phyloP scores from a whole-genome alignment of 257 asterid genomes.

The Vinca minor region DNA sequence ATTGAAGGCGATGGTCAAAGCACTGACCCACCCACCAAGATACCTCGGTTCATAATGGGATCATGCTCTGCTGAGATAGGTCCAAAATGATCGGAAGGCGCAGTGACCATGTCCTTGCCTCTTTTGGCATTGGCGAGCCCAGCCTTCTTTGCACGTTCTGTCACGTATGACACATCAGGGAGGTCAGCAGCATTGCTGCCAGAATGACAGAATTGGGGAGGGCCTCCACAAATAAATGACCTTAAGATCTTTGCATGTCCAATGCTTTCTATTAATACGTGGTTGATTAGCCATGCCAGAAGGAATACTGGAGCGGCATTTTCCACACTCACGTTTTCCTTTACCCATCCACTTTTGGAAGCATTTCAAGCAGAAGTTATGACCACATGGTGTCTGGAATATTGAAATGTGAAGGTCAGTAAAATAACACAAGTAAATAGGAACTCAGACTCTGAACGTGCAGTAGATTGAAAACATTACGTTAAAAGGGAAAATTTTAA shows the following conservation, averaged over 20 bases:
- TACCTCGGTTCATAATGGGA: slow-evolving; percentile 63
- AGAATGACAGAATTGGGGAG: slow-evolving; percentile 38
- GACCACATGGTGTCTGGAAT: slow-evolving; percentile 70
- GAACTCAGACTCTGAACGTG: neutral
- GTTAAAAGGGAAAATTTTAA: neutral
- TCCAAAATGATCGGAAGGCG: slow-evolving; percentile 74
- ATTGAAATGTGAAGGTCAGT: slow-evolving; percentile 4
- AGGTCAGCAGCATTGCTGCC: slow-evolving; percentile 50
- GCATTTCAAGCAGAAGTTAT: slow-evolving; percentile 75
- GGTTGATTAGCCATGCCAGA: slow-evolving; percentile 54
- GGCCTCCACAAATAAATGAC: slow-evolving; percentile 33
- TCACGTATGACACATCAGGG: slow-evolving; percentile 57
- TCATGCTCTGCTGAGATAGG: slow-evolving; percentile 69
- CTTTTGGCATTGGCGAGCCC: slow-evolving; percentile 85
- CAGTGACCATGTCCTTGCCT: slow-evolving; percentile 63
- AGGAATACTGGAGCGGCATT: slow-evolving; percentile 57
- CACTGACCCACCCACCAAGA: slow-evolving; percentile 75
- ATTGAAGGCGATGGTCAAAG: slow-evolving; percentile 48
- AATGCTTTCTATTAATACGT: slow-evolving; percentile 60
- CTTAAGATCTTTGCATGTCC: slow-evolving; percentile 54
- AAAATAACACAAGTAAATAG: neutral
- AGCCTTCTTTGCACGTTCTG: slow-evolving; percentile 61
- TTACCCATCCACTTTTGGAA: slow-evolving; percentile 79
- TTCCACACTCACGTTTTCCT: slow-evolving; percentile 54
- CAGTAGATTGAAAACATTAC: neutral